phyloP scores from a whole-genome alignment of 23 red algal genomes.

The Gracilaria caudata region DNA sequence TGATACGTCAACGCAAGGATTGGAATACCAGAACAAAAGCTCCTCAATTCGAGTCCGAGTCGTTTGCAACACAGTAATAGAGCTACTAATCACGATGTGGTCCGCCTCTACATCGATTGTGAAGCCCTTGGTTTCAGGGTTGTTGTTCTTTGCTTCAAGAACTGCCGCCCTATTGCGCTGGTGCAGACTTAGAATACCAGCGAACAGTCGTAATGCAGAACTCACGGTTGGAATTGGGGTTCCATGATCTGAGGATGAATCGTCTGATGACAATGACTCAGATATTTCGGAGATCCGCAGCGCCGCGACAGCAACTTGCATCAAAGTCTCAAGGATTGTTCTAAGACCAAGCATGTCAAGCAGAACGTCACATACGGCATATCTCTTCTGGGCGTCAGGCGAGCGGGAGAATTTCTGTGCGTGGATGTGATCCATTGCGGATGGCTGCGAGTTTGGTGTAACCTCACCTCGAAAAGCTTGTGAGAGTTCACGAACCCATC shows the following conservation, averaged over 20 bases:
- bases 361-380: slow-evolving; percentile 15
- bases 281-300: slow-evolving; percentile 33
- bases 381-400: neutral
- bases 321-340: slow-evolving; percentile 39
- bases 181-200: slow-evolving; percentile 31
- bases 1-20: slow-evolving; percentile 28
- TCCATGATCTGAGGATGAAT: slow-evolving; percentile 16
- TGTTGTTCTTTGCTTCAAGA: slow-evolving; percentile 18
- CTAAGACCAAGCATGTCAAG: slow-evolving; percentile 47
- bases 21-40: slow-evolving; percentile 35
- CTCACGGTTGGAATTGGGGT: slow-evolving; percentile 15
- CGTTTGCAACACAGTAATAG: slow-evolving; percentile 18
- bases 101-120: slow-evolving; percentile 7
- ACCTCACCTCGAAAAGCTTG: slow-evolving; percentile 17
- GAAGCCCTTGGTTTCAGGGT: slow-evolving; percentile 16
- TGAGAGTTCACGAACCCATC: slow-evolving; percentile 58
- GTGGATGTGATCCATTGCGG: neutral
- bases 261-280: slow-evolving; percentile 29
- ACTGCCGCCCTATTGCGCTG: slow-evolving; percentile 29
- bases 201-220: slow-evolving; percentile 14
- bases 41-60: slow-evolving; percentile 24
- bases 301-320: slow-evolving; percentile 7
- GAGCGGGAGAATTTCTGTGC: neutral
- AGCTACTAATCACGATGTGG: slow-evolving; percentile 5
- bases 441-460: neutral